Base-by-base conservation (phyloP, 352 stramenopile genomes). In the Saprolegnia parasitica region DNA sequence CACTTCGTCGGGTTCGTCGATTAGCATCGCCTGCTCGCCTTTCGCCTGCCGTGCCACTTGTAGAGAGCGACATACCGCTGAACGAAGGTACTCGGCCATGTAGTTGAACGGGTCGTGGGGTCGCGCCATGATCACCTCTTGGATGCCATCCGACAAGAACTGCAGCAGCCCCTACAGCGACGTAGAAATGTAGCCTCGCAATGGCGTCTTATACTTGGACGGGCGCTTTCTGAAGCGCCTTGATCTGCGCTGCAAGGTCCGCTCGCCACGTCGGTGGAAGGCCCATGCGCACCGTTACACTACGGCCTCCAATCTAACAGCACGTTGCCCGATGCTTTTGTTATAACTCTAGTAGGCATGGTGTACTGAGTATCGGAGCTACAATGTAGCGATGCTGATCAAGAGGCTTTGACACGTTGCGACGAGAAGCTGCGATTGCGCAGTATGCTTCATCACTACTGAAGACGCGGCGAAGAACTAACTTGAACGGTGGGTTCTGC, bases 51-150 rank as follows among this genome's bases (percentile, higher is more conserved):
- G 8, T 8, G 13, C 18, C 18, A 15, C 1, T 49, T 49, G 42
- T n/a, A n/a, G 42, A 49, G 11, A 60, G 13, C 2, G 20, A 13
- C 52, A 10, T 21, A 60, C 52, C 11, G 52, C 24, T 8, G 10
- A 60, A 9, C 52, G 42, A 18, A 70, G 29, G 26, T 70, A 70
- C 37, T 35, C 21, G 8, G 63, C 63, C 63, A 70, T 70, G 39
- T 70, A 70, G n/a, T 35, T 18, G 39, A 70, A 70, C 15, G 63
- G 63, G 55, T 70, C 63, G 0, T 16, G 26, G 4, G 63, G 63
- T 10, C 50, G 63, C 18, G 24, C 46, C 63, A 70, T 70, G 20
- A 70, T n/a, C 1, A 70, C 54, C n/a, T 70, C 63, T 29, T 70
- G 63, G 21, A 70, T 52, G n/a, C 63, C 63, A 39, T 70, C 46